A percentile compares a stretch with the other conserved stretches of the same genome.
phyloP scores from a whole-genome alignment of 2,329 filamentous ascomycete genomes.

The Diplodia scrobiculata region DNA sequence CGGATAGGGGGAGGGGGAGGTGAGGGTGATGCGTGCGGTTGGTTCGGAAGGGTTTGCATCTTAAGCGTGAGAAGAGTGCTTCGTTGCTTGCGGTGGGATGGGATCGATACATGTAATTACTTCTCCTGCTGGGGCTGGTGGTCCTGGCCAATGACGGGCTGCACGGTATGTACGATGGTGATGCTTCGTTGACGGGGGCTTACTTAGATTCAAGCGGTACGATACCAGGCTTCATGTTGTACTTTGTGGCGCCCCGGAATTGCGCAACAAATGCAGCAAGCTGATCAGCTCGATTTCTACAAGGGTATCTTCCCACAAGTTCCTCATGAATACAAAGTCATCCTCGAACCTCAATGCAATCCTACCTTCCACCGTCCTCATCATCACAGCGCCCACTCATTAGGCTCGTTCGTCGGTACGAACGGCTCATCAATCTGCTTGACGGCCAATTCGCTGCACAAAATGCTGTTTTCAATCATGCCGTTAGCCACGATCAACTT shows the following conservation, averaged over 20 bases:
- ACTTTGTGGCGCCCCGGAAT: neutral
- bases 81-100: too few species aligned
- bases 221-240: neutral
- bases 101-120: too few species aligned
- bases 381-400: conserved; percentile 72
- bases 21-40: too few species aligned
- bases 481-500: conserved; percentile 8
- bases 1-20: too few species aligned
- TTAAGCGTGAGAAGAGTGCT: too few species aligned
- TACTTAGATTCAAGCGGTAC: too few species aligned
- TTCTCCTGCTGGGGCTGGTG: too few species aligned
- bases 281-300: neutral
- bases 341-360: neutral
- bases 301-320: conserved; percentile 22
- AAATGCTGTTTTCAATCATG: conserved; percentile 60
- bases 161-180: too few species aligned
- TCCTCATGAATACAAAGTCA: neutral
- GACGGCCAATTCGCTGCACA: conserved; percentile 94
- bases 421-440: conserved; percentile 94
- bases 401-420: conserved; percentile 68
- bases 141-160: too few species aligned
- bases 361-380: neutral
- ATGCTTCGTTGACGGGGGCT: too few species aligned
- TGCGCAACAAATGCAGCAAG: neutral
- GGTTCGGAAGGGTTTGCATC: too few species aligned